phyloP scores from a whole-genome alignment of 192 early-diverging fungal species.

The Coemansia aciculifera region DNA sequence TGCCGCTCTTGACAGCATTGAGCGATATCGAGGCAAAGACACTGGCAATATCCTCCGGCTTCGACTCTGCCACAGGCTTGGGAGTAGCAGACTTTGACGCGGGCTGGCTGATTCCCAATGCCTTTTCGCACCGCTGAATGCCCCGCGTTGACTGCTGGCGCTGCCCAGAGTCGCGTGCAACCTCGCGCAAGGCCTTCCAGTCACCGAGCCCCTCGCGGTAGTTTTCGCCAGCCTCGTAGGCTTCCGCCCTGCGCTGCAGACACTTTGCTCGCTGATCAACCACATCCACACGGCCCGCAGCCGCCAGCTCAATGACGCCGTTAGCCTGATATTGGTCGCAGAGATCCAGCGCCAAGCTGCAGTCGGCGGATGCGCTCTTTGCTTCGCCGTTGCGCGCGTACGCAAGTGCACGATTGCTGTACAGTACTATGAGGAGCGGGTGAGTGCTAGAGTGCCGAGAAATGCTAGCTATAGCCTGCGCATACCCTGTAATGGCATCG shows the following conservation, averaged over 20 bases:
- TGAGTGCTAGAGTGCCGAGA: constrained; percentile 59
- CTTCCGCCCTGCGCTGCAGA: constrained; percentile 73
- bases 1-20: constrained; percentile 28
- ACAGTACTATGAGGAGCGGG: constrained; percentile 61
- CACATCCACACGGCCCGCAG: constrained; percentile 31
- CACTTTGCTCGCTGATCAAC: constrained; percentile 71
- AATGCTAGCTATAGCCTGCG: constrained; percentile 62
- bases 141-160: constrained; percentile 54
- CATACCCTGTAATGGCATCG: constrained; percentile 74
- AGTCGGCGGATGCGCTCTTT: constrained; percentile 69
- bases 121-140: constrained; percentile 60
- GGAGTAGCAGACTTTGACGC: constrained; percentile 10
- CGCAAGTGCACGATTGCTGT: constrained; percentile 84
- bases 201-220: constrained; percentile 68
- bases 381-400: constrained; percentile 84
- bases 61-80: constrained; percentile 1
- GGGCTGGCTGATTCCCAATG: constrained; percentile 41
- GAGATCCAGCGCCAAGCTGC: constrained; percentile 53
- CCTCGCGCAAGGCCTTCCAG: constrained; percentile 56
- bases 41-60: constrained; percentile 31
- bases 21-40: constrained; percentile 52
- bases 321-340: constrained; percentile 35
- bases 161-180: constrained; percentile 25
- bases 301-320: constrained; percentile 23
- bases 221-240: constrained; percentile 81